Base-by-base conservation (phyloP, 345 rosid genomes). In the Lepidium didymum region DNA sequence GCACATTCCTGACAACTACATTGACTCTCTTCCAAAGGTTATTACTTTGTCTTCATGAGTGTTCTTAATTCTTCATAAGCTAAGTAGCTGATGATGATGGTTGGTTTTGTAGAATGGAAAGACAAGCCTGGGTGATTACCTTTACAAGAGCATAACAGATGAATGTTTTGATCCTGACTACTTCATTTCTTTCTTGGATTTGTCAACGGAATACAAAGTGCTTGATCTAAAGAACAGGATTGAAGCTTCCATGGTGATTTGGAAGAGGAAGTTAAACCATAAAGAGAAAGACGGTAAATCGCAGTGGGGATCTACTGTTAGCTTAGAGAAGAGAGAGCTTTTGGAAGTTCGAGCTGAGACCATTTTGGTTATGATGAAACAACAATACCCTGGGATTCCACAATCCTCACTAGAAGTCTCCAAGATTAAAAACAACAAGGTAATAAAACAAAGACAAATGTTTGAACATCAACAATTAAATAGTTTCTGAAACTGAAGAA, bases 231-330 rank as follows among this genome's bases (percentile, higher is more conserved):
- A 88, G 87, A 81, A 93, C 75, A 84, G 90, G 77, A 88, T 93
- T 12, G 98, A 93, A 80, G 98, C 98, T 12, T 90, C 98, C 6
- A 88, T 91, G 45, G 81, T 91, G 57, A 93, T 93, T n/a, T 93
- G 97, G 99, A 82, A 79, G 67, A 77, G 95, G 76, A 93, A 93
- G 80, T 75, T 93, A 92, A 57, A 76, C 71, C 88, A 80, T 1
- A 76, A 88, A 78, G 97, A 93, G 5, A 75, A 87, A 78, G 97
- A 93, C 18, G 84, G 84, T 10, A 93, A 84, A 74, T 79, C 98
- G 0, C 74, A 95, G 15, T 93, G 99, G 97, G 85, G 93, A 56
- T 86, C 98, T 0, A 81, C 75, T 5, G 84, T 91, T 27, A 89
- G 99, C 82, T 74, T 93, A 77, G 98, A 91, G 81, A 93, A 91